Conservation (phyloP, 176 grass and related monocot species). For the Secale cereale region DNA sequence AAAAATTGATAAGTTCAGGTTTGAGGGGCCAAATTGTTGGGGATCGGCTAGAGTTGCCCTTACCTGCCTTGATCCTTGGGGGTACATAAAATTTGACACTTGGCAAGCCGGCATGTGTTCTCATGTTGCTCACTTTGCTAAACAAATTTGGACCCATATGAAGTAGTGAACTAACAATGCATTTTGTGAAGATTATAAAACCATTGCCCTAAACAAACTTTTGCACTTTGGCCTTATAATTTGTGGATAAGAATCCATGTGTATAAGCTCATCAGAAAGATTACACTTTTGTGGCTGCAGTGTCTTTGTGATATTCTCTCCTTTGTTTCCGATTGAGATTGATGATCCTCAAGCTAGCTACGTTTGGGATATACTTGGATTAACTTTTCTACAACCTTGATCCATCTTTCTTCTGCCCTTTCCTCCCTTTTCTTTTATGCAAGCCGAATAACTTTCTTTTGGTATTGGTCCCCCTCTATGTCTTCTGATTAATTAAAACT, state of each 20-base stretch:
- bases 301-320: conserved; percentile 8
- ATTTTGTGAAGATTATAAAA: not conserved
- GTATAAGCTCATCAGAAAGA: not conserved
- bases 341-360: not conserved
- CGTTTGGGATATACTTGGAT: conserved; percentile 41
- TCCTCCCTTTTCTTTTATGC: not conserved
- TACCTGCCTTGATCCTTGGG: no score
- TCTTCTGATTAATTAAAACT: not conserved
- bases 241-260: not conserved
- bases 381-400: conserved; percentile 33
- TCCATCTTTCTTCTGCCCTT: not conserved
- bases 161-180: not conserved
- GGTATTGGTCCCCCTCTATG: not conserved
- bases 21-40: no score
- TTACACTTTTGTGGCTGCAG: conserved; percentile 25
- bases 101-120: no score
- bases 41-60: no score
- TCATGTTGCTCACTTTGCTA: no score
- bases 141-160: not conserved
- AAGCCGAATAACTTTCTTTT: not conserved
- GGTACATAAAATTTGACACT: no score
- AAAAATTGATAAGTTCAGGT: no score
- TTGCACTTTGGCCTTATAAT: not conserved
- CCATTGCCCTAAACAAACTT: no score
- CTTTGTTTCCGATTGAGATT: conserved; percentile 3